Evolutionary conservation across 192 early-diverging fungal species (phyloP), one percentile per base, ranked within the genome.

Genomic region (Umbelopsis ramanniana): DNA sequence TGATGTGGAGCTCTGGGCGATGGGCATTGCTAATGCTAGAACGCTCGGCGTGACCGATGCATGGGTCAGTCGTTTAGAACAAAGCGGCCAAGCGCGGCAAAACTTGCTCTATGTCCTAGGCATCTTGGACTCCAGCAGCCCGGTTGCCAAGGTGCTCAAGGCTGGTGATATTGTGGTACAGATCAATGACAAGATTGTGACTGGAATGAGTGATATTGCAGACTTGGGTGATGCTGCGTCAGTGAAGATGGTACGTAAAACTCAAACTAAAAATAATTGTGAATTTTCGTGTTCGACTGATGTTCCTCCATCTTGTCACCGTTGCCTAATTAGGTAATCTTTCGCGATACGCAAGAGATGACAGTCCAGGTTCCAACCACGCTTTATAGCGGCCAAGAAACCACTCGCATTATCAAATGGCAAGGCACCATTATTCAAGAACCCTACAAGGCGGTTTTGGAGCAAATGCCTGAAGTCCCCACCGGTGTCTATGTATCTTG

Each of bases 381-480:
- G 4, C 80, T 82, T 9, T 76, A 76, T 70, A 57, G 79, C 47
- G 84, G 84, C 6, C 77, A 82, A 43, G 89, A 85, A 23, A 92
- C 88, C 2, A 82, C 80, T 19, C 87, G 90, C 45, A 79, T 95
- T 7, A 81, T 97, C 37, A 80, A 87, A 24, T 97, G 96, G 96
- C 89, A 92, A 11, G 96, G 96, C 9, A 92, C 91, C 4, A 69
- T 89, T 14, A 82, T 95, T 60, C 91, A 94, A 76, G 86, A 84
- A 46, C 86, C 92, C 14, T 86, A 90, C 76, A 85, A 84, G 66
- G 89, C 91, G 7, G 83, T 90, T 19, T 71, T 87, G 47, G 88
- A 88, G 73, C 89, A 91, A 72, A 77, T 89, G 17, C 83, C 80
- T 35, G 82, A 83, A 26, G 80, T 89, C 1, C 90, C 89, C 6